Base-by-base conservation (phyloP, 306 rosid species). In the Castanea mollissima region DNA sequence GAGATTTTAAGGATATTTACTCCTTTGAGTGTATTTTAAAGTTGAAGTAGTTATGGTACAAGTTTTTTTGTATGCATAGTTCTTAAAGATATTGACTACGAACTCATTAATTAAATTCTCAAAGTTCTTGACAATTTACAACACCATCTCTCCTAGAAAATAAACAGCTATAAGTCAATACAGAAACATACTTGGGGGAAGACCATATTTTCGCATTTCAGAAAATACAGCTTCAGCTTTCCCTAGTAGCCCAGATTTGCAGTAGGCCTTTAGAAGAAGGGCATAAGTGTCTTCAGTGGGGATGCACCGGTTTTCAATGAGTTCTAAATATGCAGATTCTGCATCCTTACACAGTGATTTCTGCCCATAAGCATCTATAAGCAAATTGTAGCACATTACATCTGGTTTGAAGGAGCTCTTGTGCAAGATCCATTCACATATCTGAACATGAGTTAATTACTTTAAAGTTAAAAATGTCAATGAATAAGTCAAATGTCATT, bases 271-370 rank as follows among this genome's bases (percentile, higher is more conserved):
- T 58, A 95, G 81, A 74, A 92, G 97, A 80, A 95, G 97, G 13
- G 97, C 97, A 85, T 92, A 95, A 55, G 97, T 95, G 82, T 95
- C 97, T 78, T 95, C 98, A 5, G 94, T 95, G 21, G 98, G 98
- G 51, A 95, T 72, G 84, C 99, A 91, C 69, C 85, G 75, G 78
- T 85, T 87, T 84, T 86, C 92, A 74, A 90, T 87, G 85, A 94
- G 98, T 76, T 91, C 90, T 19, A 95, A 86, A 85, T 95, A 95
- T 19, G 84, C 83, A 41, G 95, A 90, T 78, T 92, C 94, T 74
- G 97, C 97, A 29, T 89, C 95, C 81, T 90, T 89, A 86, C 83
- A 80, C 38, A 68, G 82, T 55, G 89, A 85, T 74, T 89, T 92
- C 86, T 91, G 94, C 52, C 96, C 96, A 71, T 90, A 92, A 67